Base-by-base conservation (phyloP, 306 rosid species). In the Vigna angularis region DNA sequence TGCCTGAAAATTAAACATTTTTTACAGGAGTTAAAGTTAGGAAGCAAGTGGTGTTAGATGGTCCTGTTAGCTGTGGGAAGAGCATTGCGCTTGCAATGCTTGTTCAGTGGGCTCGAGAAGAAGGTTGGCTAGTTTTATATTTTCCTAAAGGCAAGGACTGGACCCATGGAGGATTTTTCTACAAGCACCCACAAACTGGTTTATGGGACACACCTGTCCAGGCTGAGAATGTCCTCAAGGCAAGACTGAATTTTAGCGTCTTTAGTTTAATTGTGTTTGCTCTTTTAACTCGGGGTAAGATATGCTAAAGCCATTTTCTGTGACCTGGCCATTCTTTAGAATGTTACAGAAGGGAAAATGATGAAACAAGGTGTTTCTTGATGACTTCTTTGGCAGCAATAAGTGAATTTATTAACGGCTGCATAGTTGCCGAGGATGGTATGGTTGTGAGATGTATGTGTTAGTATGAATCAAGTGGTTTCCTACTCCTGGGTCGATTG, bases 121-220 rank as follows among this genome's bases (percentile, higher is more conserved):
- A 92, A 88, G 98, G 98, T 70, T 95, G 98, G 98, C 81, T 95
- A 56, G 98, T 95, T 77, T 79, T 95, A n/a, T 95, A 92, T 83
- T 93, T 89, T 55, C 97, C 98, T n/a, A 85, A 78, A 77, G 98
- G 93, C 75, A 76, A 85, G 84, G 89, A 83, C 36, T 95, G 98
- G 98, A 89, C 97, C 81, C 96, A 88, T 67, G 98, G 98, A 72
- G 96, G 97, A 13, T 92, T 86, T 81, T 95, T 89, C 88, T 88
- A 84, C 72, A 88, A 84, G 87, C 89, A 91, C 70, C 90, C 89
- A 11, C 83, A 79, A 68, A 88, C 96, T 38, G 97, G 84, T 77
- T 84, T 91, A 55, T 95, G 98, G 98, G 97, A 95, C 70, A 95
- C 98, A 52, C 98, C 98, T 81, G 88, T 88, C 71, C 98, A 95